Percentiles rank a stretch among this genome's conserved stretches.
These are phyloP conservation scores for Drechslerella stenobrocha DNA, from an alignment of 2,329 filamentous ascomycete species.

Conservation along the genomic window DNA sequence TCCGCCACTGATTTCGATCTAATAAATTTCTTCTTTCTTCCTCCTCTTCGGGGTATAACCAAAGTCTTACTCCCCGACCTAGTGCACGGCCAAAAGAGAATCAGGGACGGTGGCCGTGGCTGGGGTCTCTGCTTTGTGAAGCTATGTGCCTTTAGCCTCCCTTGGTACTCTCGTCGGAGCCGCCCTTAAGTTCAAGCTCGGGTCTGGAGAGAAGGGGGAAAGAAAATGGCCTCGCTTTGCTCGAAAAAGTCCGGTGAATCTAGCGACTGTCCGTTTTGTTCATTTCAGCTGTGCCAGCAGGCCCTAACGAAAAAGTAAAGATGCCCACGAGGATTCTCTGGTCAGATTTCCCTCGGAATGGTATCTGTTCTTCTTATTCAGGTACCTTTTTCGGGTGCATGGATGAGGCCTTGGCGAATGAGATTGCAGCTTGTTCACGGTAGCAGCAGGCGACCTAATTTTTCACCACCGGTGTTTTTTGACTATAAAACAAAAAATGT, in stretches of 20 bases:
- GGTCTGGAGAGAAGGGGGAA: background rate
- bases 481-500: constrained; percentile 41
- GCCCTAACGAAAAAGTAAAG: constrained; percentile 38
- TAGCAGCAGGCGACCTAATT: constrained; percentile 41
- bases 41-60: constrained; percentile 26
- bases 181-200: constrained; percentile 30
- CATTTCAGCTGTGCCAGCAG: constrained; percentile 22
- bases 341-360: constrained; percentile 41
- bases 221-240: constrained; percentile 18
- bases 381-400: constrained; percentile 44
- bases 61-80: constrained; percentile 29
- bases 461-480: constrained; percentile 43
- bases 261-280: constrained; percentile 32
- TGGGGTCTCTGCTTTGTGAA: constrained; percentile 22
- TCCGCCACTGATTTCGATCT: constrained; percentile 36
- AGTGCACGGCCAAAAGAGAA: constrained; percentile 26
- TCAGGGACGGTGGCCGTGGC: constrained; percentile 31
- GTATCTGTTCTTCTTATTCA: constrained; percentile 42
- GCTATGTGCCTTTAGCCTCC: constrained; percentile 15
- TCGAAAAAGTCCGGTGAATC: constrained; percentile 20
- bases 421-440: constrained; percentile 42
- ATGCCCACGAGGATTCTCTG: constrained; percentile 29
- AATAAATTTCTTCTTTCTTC: constrained; percentile 47
- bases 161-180: constrained; percentile 29
- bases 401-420: constrained; percentile 46